Evolutionary conservation across 164 flowering plant species (phyloP).

Genomic region (Tetrastigma voinierianum): DNA sequence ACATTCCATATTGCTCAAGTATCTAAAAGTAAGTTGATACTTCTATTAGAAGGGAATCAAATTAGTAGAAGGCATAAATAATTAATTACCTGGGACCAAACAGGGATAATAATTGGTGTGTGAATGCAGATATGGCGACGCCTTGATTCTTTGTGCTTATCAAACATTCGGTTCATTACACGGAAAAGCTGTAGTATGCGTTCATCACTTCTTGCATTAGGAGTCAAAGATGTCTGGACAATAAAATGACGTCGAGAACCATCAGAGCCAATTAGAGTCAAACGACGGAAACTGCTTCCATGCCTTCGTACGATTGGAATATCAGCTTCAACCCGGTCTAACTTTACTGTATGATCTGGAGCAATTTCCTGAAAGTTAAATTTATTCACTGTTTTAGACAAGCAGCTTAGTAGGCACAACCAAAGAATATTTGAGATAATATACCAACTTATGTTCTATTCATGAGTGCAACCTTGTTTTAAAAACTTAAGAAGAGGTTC

Average conservation of each 20-base stretch:
- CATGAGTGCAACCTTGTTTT: background rate
- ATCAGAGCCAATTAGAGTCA: slow-evolving; percentile 97
- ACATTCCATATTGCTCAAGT: no score
- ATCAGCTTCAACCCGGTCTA: slow-evolving; percentile 96
- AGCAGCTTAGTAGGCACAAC: background rate
- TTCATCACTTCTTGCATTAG: slow-evolving; percentile 98
- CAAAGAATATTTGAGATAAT: slow-evolving; percentile 3
- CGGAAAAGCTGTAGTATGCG: slow-evolving; percentile 97
- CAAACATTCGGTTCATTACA: slow-evolving; percentile 96
- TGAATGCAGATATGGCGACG: slow-evolving; percentile 88
- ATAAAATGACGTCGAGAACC: slow-evolving; percentile 97
- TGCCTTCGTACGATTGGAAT: slow-evolving; percentile 95
- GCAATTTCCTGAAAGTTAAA: slow-evolving; percentile 75
- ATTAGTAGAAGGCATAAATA: background rate
- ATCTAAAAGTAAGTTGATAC: no score
- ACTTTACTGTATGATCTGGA: slow-evolving; percentile 96
- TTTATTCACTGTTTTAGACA: background rate
- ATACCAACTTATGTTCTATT: background rate
- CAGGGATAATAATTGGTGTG: slow-evolving; percentile 97
- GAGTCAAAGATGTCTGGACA: slow-evolving; percentile 95
- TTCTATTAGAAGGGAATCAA: background rate
- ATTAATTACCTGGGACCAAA: slow-evolving; percentile 98
- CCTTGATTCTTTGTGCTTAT: slow-evolving; percentile 97
- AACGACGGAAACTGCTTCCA: slow-evolving; percentile 96
- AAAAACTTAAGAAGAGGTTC: background rate